phyloP scores from a whole-genome alignment of 179 eudicot species.

The Silene vulgaris region DNA sequence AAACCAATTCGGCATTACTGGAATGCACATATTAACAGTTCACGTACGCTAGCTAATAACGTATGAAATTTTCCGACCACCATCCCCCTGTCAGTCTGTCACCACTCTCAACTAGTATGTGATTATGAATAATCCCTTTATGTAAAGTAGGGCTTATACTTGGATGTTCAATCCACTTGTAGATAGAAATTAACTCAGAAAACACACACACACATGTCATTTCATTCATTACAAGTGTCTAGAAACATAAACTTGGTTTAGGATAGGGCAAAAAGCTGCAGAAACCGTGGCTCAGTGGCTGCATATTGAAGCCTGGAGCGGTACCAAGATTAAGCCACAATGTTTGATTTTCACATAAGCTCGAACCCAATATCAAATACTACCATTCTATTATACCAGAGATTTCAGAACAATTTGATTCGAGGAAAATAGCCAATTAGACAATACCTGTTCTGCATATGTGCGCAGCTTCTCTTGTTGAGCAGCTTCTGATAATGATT shows the following conservation, averaged over 20 bases:
- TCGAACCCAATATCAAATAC: not conserved
- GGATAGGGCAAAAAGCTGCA: no score
- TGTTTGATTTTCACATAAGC: not conserved
- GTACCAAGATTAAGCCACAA: not conserved
- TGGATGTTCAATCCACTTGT: no score
- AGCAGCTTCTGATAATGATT: slow-evolving; percentile 34
- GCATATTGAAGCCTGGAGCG: not conserved
- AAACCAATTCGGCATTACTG: no score
- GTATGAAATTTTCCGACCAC: no score
- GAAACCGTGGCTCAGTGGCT: not conserved
- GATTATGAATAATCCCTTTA: no score
- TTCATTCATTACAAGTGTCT: not conserved
- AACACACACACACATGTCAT: no score
- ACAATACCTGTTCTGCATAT: slow-evolving; percentile 61
- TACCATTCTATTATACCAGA: not conserved
- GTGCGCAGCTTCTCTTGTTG: slow-evolving; percentile 52
- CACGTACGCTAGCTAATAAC: no score
- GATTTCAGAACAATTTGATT: not conserved
- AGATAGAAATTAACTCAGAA: no score
- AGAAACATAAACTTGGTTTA: not conserved
- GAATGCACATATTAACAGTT: no score
- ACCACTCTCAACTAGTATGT: no score
- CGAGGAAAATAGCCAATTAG: not conserved
- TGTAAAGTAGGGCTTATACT: no score
- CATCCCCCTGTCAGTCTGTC: no score